Percentiles rank a stretch among this genome's conserved stretches.
These are phyloP conservation scores for Syncephalastrum sp. DNA, from an alignment of 371 early-diverging fungal genomes.

Conservation along the genomic window DNA sequence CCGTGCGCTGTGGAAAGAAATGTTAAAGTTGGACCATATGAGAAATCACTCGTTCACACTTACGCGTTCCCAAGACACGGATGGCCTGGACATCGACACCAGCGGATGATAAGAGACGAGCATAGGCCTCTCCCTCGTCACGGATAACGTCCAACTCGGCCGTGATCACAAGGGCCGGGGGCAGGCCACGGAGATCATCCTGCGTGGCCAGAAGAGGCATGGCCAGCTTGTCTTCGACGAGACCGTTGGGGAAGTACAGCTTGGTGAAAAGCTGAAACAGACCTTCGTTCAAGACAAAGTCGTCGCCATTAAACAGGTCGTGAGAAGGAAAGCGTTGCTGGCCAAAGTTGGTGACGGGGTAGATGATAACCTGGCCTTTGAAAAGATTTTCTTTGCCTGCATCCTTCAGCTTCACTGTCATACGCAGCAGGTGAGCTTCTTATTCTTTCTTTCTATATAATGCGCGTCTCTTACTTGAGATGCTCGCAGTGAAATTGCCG, in stretches of 20 bases:
- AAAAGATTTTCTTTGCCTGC: conserved; percentile 6
- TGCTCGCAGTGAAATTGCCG: conserved; percentile 15
- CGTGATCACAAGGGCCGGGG: conserved; percentile 21
- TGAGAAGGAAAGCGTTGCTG: conserved; percentile 4
- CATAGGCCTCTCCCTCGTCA: conserved; percentile 23
- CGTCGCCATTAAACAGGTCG: conserved; percentile 11
- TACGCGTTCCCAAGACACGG: conserved; percentile 17
- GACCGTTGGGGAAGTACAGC: conserved; percentile 6
- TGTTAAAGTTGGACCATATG: neutral
- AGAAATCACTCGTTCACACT: neutral
- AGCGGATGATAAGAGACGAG: conserved; percentile 12
- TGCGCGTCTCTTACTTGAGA: conserved; percentile 5
- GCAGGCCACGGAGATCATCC: conserved; percentile 16
- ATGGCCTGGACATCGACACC: conserved; percentile 14
- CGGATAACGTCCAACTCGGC: conserved; percentile 20
- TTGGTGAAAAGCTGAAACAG: neutral
- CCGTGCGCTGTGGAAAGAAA: conserved; percentile 12
- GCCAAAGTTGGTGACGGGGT: conserved; percentile 2
- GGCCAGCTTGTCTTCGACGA: neutral
- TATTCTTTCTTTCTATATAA: neutral
- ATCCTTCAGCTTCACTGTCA: conserved; percentile 10
- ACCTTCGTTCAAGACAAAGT: conserved; percentile 6
- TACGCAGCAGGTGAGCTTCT: neutral
- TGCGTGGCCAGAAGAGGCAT: conserved; percentile 11
- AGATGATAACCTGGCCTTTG: conserved; percentile 16